Evolutionary conservation across 176 grass and related monocot genomes (phyloP).

Genomic region (Triticum monococcum): DNA sequence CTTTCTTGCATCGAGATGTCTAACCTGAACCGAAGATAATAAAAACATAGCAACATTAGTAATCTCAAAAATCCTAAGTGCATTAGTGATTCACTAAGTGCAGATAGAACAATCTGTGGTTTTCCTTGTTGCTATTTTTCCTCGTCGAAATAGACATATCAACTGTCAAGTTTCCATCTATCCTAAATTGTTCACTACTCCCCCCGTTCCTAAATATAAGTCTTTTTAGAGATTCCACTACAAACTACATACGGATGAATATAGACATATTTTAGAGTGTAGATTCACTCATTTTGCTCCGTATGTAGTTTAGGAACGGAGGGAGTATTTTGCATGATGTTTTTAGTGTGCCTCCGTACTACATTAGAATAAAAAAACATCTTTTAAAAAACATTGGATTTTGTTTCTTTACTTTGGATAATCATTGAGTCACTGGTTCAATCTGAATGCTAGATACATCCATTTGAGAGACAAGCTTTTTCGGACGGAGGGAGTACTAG

Average conservation of each 20-base stretch:
- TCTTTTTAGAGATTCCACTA: too few species aligned
- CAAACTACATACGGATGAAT: too few species aligned
- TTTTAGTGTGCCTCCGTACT: not conserved
- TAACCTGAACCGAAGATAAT: constrained; percentile 51
- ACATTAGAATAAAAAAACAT: constrained; percentile 9
- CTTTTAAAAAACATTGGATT: too few species aligned
- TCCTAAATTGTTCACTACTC: not conserved
- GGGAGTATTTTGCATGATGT: not conserved
- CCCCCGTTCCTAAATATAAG: too few species aligned
- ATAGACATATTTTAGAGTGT: too few species aligned
- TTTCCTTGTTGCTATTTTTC: constrained; percentile 8
- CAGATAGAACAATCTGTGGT: not conserved
- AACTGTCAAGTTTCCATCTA: not conserved
- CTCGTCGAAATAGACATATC: not conserved
- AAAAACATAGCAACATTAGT: constrained; percentile 15
- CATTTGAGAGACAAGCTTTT: too few species aligned
- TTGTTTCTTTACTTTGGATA: too few species aligned
- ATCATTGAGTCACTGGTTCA: too few species aligned
- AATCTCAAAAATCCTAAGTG: not conserved
- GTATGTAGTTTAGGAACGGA: too few species aligned
- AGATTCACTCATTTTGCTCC: too few species aligned
- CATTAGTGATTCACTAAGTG: not conserved
- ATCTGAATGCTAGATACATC: too few species aligned
- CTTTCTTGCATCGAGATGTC: constrained; percentile 86
- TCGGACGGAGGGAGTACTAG: not conserved